Evolutionary conservation across 345 rosid genomes (phyloP), one percentile per base, ranked within the genome.

Genomic region (Eucalyptus melliodora): DNA sequence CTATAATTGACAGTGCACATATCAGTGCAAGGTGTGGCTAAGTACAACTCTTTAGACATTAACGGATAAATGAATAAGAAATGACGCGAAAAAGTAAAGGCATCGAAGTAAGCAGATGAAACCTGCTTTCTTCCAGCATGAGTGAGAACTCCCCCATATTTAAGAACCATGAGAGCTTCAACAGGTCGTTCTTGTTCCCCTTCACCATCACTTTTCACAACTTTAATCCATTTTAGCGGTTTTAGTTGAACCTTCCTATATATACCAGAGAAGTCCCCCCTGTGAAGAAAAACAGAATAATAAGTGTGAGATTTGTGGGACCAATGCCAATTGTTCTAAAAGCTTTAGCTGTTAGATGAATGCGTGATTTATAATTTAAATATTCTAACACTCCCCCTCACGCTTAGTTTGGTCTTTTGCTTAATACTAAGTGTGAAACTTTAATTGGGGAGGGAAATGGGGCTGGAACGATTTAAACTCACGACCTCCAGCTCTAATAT

Each of bases 71-170:
- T 37, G 47, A 72, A 37, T 10, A 21, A 37, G 27, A 19, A 77
- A 77, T 37, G 15, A 77, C 45, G 6, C 5, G 1, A 72, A 72
- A 50, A 86, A 45, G 49, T 44, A 37, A 27, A 42, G 56, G 51
- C 56, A 40, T 26, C 85, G 87, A 40, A 51, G 65, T 6, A 86
- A 87, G 83, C 81, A 88, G 77, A 9, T 77, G 81, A 88, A 82
- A 97, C 99, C 99, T 98, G 99, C 93, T 97, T 96, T 93, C 99
- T 95, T 88, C 99, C 99, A 89, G 99, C 99, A 97, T 98, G 99
- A 17, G 99, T 98, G 88, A 98, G 95, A 92, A 98, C 99, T 51
- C 99, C 99, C 88, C 99, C 99, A 92, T 98, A 98, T 89, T 98
- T 98, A 92, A 98, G 96, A 93, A 98, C 94, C 99, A 98, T 98